Base-by-base conservation (phyloP, 192 early-diverging fungal genomes). In the Umbelopsis vinacea region DNA sequence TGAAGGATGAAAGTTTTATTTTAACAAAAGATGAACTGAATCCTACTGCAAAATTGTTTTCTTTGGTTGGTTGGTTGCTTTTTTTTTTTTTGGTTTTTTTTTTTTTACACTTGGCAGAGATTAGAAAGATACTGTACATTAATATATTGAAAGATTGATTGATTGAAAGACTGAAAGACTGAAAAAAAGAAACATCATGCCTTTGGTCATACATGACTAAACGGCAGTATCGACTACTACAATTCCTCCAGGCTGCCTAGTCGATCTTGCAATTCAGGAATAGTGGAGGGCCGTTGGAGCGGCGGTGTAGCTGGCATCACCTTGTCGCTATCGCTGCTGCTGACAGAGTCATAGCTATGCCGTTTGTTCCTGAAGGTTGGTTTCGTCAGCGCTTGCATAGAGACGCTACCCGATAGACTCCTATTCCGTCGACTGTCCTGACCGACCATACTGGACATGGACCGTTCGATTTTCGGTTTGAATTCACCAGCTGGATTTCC, bases 261-360 rank as follows among this genome's bases (percentile, higher is more conserved):
- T 12, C 33, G 57, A 37, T 63, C 57, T 26, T 50, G 48, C 48
- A 50, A n/a, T 63, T 63, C 57, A 12, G 57, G 57, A 63, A 63
- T 63, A 12, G 57, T 63, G 57, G 26, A 63, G 6, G 57, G 57
- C 35, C 57, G 24, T 37, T 63, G 57, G 15, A 63, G 26, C 5
- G 57, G 57, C 11, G 57, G 57, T 3, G 57, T 63, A 15, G 57
- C 57, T 37, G 57, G 57, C 12, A 12, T 14, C 3, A 37, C 1
- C n/a, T 63, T 63, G n/a, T 63, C 57, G 57, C 57, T 63, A 37
- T 63, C 57, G 33, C 57, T 63, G 33, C 57, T 63, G 33, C 57
- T 63, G 29, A 35, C 6, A 35, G 57, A 63, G 17, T 63, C 57
- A 63, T 35, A 63, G 33, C 57, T 63, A 19, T 63, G 26, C 4